Percentiles rank a stretch among this genome's conserved stretches.
Evolutionary conservation across 2,329 filamentous ascomycete species (phyloP).

Genomic region (Aspergillus terreus): DNA sequence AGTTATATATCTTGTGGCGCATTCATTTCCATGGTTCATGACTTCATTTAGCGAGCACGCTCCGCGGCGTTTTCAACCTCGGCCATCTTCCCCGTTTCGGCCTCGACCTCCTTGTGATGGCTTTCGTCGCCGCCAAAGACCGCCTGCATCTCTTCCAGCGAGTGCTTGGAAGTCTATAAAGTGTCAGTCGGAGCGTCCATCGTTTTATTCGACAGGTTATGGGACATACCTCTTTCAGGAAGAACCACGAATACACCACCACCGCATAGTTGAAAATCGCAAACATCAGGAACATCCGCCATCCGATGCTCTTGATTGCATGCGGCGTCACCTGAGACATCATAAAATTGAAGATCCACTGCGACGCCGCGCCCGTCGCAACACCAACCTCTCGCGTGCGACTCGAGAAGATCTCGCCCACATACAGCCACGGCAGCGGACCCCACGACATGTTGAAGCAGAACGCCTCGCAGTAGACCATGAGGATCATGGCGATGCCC

Average conservation of each 20-base stretch:
- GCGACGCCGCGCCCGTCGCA: conserved; percentile 31
- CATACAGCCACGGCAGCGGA: conserved; percentile 34
- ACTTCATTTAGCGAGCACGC: neutral
- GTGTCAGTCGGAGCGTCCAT: neutral
- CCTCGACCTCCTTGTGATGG: conserved; percentile 11
- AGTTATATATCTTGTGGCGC: no score
- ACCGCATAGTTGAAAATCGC: conserved; percentile 47
- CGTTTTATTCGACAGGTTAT: no score
- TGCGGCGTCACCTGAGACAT: conserved; percentile 38
- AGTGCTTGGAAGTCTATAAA: conserved; percentile 39
- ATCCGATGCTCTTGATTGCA: conserved; percentile 46
- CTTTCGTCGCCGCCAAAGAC: conserved; percentile 26
- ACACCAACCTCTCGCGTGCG: conserved; percentile 34
- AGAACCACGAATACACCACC: conserved; percentile 39
- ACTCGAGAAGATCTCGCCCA: conserved; percentile 36
- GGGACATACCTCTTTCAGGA: conserved; percentile 31
- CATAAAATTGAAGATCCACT: conserved; percentile 41
- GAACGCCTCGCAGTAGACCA: conserved; percentile 50
- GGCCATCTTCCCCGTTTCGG: conserved; percentile 1
- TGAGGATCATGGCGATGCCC: conserved; percentile 48
- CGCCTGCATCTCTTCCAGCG: conserved; percentile 45
- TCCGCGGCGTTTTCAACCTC: neutral
- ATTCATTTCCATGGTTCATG: neutral
- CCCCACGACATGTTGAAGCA: conserved; percentile 41
- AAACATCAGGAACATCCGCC: conserved; percentile 51